Evolutionary conservation across 306 rosid species (phyloP).

Genomic region (Betula pendula): DNA sequence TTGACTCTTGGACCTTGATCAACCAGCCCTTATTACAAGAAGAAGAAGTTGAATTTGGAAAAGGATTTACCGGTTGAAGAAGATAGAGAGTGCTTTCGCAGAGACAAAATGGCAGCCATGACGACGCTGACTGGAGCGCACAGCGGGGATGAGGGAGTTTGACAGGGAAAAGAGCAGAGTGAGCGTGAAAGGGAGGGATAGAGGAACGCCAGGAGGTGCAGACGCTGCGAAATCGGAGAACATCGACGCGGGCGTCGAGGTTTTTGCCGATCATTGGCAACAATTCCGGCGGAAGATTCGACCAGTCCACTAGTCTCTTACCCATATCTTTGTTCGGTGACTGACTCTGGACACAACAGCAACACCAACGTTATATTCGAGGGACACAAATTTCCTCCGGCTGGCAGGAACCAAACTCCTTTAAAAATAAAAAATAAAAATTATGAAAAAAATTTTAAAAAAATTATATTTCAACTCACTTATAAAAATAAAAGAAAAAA

Average conservation of each 20-base stretch:
- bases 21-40: constrained; percentile 34
- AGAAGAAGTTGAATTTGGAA: background rate
- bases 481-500: too few relatives aligned
- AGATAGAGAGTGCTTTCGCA: constrained; percentile 33
- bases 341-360: too few relatives aligned
- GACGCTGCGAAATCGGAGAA: constrained; percentile 59
- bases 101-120: background rate
- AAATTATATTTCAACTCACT: too few relatives aligned
- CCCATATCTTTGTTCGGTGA: constrained; percentile 12
- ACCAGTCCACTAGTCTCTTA: constrained; percentile 35
- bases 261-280: constrained; percentile 44
- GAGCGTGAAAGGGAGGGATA: constrained; percentile 27
- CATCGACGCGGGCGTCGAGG: constrained; percentile 39
- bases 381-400: too few relatives aligned
- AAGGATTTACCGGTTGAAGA: constrained; percentile 28
- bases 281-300: constrained; percentile 50
- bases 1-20: constrained; percentile 40
- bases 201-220: constrained; percentile 45
- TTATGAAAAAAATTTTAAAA: too few relatives aligned
- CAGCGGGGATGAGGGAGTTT: constrained; percentile 30
- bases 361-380: too few relatives aligned
- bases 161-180: constrained; percentile 34
- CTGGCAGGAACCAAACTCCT: too few relatives aligned
- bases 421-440: too few relatives aligned
- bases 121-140: background rate